Evolutionary conservation across 495 filamentous ascomycete species (phyloP), one percentile per base, ranked within the genome.

Genomic region (Podospora anserina): DNA sequence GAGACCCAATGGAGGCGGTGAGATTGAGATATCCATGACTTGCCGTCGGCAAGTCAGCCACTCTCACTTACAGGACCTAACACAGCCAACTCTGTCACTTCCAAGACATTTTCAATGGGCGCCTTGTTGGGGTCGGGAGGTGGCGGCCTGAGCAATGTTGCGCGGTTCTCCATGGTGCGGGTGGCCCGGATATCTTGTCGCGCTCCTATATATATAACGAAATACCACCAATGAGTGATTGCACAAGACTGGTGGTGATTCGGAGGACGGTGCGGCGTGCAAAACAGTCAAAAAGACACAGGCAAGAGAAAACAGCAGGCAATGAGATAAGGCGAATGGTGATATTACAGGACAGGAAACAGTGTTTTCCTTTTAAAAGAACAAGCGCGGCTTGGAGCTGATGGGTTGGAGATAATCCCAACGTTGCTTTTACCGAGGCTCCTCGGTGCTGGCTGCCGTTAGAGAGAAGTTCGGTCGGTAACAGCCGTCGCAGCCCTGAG

Each of bases 81-180:
- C 71, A 93, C 91, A 69, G 84, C 79, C 54, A 97, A 79, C 27
- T 90, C 87, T 2, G 90, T 94, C 74, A 99, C 83, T 74, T 96
- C 92, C 28, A 97, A 84, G 23, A 90, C 87, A 79, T 94, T 94
- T 82, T 99, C 95, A 71, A 99, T 94, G 5, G 87, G 81, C 9
- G 93, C 88, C 72, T 92, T 91, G 74, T 87, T 86, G 26, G 86
- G 79, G 77, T 95, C 88, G 63, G 86, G 77, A 34, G 89, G 87
- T 59, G 91, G 92, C 34, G 92, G 89, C 69, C 88, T 84, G 64
- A 96, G 88, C 58, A 98, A 84, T 1, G 94, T 97, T 15, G 87
- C 67, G 58, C 76, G 75, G 49, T 71, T 58, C 0, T 34, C 57
- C 72, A 76, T 49, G 39, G 7, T 49, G 39, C 15, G 30, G 30